These are phyloP conservation scores for Penicillium riverlandense DNA, from an alignment of 495 filamentous ascomycete genomes.

Conservation along the genomic window DNA sequence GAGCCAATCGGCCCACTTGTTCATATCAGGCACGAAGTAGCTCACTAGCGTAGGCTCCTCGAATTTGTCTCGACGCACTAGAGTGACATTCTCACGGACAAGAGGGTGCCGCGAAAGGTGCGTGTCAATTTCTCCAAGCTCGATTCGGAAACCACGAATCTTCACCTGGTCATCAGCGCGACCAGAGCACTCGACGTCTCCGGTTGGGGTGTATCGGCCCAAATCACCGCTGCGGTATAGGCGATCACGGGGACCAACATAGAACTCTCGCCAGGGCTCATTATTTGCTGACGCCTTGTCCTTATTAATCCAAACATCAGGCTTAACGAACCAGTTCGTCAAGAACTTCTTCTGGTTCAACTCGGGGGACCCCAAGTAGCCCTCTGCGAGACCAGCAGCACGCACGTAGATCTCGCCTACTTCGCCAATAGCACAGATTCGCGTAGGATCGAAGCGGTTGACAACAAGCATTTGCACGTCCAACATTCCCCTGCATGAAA, in stretches of 20 bases:
- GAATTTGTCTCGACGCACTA: constrained; percentile 80
- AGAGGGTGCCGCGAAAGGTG: constrained; percentile 72
- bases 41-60: constrained; percentile 87
- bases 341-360: constrained; percentile 77
- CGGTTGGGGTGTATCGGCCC: constrained; percentile 65
- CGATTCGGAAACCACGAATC: constrained; percentile 92
- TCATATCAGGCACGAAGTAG: constrained; percentile 81
- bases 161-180: constrained; percentile 89
- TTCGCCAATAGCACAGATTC: constrained; percentile 73
- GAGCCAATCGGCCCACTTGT: constrained; percentile 63
- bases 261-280: constrained; percentile 69
- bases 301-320: constrained; percentile 60
- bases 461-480: constrained; percentile 92
- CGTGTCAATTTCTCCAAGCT: constrained; percentile 89
- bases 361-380: constrained; percentile 67
- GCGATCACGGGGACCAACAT: constrained; percentile 77
- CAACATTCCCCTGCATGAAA: constrained; percentile 57
- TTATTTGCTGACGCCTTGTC: constrained; percentile 39
- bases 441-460: constrained; percentile 63
- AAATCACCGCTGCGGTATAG: constrained; percentile 82
- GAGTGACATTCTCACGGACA: constrained; percentile 79
- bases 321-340: constrained; percentile 81
- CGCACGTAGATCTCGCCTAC: constrained; percentile 84
- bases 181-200: constrained; percentile 68
- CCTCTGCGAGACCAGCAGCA: constrained; percentile 83